Evolutionary conservation across 176 grass and related monocot genomes (phyloP), one percentile per base, ranked within the genome.

Genomic region (Hsuehochloa calcarea): DNA sequence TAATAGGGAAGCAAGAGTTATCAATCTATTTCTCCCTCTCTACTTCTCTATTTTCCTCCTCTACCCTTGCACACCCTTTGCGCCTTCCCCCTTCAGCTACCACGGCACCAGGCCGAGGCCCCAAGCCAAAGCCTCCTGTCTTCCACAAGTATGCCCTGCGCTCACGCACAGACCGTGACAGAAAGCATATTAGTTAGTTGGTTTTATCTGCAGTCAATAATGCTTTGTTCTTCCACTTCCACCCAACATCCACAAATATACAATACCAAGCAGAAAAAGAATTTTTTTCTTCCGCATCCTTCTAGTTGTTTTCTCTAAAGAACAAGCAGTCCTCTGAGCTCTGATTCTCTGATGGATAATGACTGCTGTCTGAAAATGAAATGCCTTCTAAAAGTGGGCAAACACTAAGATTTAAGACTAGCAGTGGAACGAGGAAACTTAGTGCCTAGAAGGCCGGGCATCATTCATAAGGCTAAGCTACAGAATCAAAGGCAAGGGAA

Each of bases 401-500:
- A 17, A 51, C 10, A 83, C 5, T 68, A 58, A 12, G 19, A 59
- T 26, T 70, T 61, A 61, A 27, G 22, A 51, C 22, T 77, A 80
- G 39, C 26, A 64, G 12, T 39, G 60, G 6, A 65, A 41, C 25
- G 68, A 27, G 25, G 25, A 78, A 85, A 50, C 19, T 44, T 26
- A 23, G 4, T 7, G 4, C 20, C 26, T 37, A 84, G 16, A 63
- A 74, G 47, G 2, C 11, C 9, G 22, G 9, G n/a, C 31, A 70
- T 80, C 50, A 41, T 75, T 50, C 23, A 68, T 61, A 80, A 66
- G 54, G 10, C 8, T 78, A 56, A 49, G 52, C 52, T 75, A 68
- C 35, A 82, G 55, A 85, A 64, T 55, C 82, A 71, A 49, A 44
- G 38, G 27, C 8, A 70, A 37, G 15, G 29, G 77, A 64, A 69